Percentiles rank a stretch among this genome's conserved stretches.
Conservation (phyloP, 345 rosid genomes). For the Euphorbia peplus region DNA sequence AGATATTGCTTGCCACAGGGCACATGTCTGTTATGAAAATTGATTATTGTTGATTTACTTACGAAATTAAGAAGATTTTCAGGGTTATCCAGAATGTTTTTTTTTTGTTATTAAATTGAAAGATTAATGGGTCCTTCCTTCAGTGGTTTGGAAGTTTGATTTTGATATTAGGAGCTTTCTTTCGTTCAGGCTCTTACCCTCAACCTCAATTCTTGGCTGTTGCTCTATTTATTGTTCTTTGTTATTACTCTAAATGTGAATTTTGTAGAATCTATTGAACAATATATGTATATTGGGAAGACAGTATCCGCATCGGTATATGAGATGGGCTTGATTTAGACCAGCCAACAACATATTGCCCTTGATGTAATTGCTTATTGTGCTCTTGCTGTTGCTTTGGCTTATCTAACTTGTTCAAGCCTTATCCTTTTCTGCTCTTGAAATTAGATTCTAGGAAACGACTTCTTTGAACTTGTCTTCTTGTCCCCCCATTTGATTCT, state of each 20-base stretch:
- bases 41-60: not conserved
- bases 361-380: conserved; percentile 4
- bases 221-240: not conserved
- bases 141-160: not conserved
- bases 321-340: not conserved
- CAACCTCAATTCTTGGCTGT: not conserved
- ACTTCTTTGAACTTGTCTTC: not conserved
- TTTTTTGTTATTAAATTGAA: not conserved
- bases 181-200: not conserved
- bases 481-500: not conserved
- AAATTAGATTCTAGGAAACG: not conserved
- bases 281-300: not conserved
- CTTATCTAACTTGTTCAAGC: not conserved
- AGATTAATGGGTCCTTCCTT: not conserved
- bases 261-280: not conserved
- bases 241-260: not conserved
- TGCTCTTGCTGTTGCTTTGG: not conserved
- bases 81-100: not conserved
- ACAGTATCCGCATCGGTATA: not conserved
- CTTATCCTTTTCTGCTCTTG: conserved; percentile 6
- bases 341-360: too few relatives aligned
- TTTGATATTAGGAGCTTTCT: not conserved
- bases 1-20: not conserved
- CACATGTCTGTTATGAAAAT: not conserved
- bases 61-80: not conserved